These are phyloP conservation scores for Penicillium verrucosum DNA, from an alignment of 2,329 filamentous ascomycete genomes.

Conservation along the genomic window DNA sequence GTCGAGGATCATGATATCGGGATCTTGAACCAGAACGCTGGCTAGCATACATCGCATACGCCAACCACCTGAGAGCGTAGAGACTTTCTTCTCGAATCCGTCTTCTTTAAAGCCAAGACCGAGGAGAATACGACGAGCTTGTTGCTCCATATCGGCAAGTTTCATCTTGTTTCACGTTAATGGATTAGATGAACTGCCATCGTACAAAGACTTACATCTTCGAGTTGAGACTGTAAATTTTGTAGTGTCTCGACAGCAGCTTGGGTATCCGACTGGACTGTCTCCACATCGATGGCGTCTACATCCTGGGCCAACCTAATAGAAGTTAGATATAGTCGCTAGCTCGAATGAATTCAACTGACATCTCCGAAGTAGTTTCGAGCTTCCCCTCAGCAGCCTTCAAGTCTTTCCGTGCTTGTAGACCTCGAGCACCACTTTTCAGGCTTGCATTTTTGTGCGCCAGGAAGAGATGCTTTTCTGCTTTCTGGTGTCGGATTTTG, in stretches of 20 bases:
- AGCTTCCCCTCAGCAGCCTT: constrained; percentile 66
- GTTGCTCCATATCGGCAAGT: constrained; percentile 61
- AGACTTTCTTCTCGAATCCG: constrained; percentile 58
- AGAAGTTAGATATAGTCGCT: neutral
- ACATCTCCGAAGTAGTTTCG: constrained; percentile 55
- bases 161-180: constrained; percentile 42
- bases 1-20: constrained; percentile 76
- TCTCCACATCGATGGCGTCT: constrained; percentile 55
- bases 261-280: constrained; percentile 63
- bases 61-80: constrained; percentile 73
- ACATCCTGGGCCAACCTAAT: constrained; percentile 50
- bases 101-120: constrained; percentile 70
- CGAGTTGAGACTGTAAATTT: constrained; percentile 65
- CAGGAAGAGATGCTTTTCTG: constrained; percentile 63
- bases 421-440: constrained; percentile 70
- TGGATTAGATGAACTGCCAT: neutral
- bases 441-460: constrained; percentile 70
- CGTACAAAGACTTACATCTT: constrained; percentile 49
- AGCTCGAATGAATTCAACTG: constrained; percentile 18
- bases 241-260: constrained; percentile 67
- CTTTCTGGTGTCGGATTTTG: constrained; percentile 59
- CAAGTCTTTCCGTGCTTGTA: constrained; percentile 72
- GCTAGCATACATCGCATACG: constrained; percentile 67
- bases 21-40: constrained; percentile 64
- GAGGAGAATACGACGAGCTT: constrained; percentile 62